phyloP scores from a whole-genome alignment of 176 grass and related monocot species.

The Carex pumila region DNA sequence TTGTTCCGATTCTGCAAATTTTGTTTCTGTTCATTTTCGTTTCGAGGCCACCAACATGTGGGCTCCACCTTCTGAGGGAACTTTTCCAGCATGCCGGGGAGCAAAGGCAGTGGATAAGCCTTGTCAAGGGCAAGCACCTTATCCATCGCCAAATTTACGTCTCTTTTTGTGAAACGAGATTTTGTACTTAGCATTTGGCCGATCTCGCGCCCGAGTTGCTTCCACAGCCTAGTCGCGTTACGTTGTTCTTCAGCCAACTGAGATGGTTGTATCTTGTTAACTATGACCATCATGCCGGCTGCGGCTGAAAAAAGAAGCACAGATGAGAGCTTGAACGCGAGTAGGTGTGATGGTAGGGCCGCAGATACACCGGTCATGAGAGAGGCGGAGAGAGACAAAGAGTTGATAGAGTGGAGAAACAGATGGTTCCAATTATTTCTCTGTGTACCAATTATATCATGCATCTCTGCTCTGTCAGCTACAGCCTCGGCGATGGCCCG shows the following conservation, averaged over 20 bases:
- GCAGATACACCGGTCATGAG: conserved; percentile 14
- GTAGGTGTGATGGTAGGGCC: neutral
- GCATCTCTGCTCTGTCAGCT: conserved; percentile 31
- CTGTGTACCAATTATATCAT: conserved; percentile 30
- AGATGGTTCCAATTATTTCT: conserved; percentile 34
- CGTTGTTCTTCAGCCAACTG: conserved; percentile 35
- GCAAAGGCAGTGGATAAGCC: conserved; percentile 29
- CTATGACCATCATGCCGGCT: conserved; percentile 14
- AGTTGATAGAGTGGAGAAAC: conserved; percentile 29
- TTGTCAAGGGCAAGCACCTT: conserved; percentile 30
- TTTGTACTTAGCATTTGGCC: neutral
- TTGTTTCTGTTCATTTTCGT: neutral
- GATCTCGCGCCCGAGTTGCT: conserved; percentile 19
- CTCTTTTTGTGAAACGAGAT: conserved; percentile 6
- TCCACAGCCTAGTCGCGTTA: conserved; percentile 28
- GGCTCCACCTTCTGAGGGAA: conserved; percentile 24
- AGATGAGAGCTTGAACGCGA: conserved; percentile 30
- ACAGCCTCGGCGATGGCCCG: conserved; percentile 2
- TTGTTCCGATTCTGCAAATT: neutral
- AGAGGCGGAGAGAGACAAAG: conserved; percentile 8
- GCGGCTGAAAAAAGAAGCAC: conserved; percentile 18
- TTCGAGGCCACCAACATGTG: conserved; percentile 31
- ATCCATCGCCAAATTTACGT: conserved; percentile 6
- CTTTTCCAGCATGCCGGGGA: conserved; percentile 34
- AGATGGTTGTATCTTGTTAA: conserved; percentile 36